Base-by-base conservation (phyloP, 2,329 filamentous ascomycete species). In the Trichoderma pleuroti region DNA sequence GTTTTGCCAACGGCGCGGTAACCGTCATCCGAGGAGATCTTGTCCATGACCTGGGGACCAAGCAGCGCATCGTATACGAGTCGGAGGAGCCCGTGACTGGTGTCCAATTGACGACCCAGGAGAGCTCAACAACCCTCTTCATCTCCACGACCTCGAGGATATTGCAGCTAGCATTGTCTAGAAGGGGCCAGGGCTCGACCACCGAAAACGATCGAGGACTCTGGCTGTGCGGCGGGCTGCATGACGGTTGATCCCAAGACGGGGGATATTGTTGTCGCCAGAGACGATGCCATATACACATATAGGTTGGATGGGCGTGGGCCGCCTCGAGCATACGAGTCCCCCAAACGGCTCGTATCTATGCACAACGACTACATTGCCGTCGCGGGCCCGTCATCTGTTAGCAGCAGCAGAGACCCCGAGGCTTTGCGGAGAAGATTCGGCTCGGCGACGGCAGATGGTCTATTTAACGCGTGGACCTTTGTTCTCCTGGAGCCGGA, bases 61-160 rank as follows among this genome's bases (percentile, higher is more conserved):
- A 93, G 78, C 96, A 99, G 80, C 90, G 96, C 67, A 96, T 95
- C 39, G 93, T 99, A 11, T 96, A 97, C 81, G 96, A 99, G 78
- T 97, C 94, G 0, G 94, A 98, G 76, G 96, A 99, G 79, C 97
- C 96, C 0, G 90, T 99, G 11, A 99, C 96, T 0, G 95, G 94
- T 2, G 90, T 99, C 16, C 92, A 96, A 77, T 91, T 97, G 72
- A 82, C 85, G 57, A 84, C 86, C 57, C 88, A 90, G 66, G 82
- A 84, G 16, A 85, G 83, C 73, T 76, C 87, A 54, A 96, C 92
- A 2, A 95, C 92, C 0, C 85, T 99, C 0, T 98, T 97, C 79
- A 92, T 99, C 70, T 93, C 94, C 4, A 99, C 96, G 0, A 98
- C 94, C 0, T 92, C 90, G 34, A 90, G 93, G 57, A 93, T 99